Evolutionary conservation across 331 rosid genomes (phyloP).

Genomic region (Phaseolus coccineus): DNA sequence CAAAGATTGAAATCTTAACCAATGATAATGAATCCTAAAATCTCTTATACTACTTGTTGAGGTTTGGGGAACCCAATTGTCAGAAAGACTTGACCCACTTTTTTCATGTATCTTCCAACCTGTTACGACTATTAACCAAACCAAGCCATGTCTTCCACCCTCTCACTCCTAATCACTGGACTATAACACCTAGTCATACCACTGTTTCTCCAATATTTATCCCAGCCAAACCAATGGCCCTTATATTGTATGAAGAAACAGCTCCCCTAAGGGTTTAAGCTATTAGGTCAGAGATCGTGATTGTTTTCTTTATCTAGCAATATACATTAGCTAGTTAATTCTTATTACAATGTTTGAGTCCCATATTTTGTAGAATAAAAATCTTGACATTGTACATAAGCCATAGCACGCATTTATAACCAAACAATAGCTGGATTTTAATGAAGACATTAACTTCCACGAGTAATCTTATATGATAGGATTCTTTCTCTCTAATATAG

Average conservation of each 20-base stretch:
- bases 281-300: neutral
- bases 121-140: neutral
- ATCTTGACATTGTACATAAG: neutral
- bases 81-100: neutral
- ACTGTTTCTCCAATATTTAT: neutral
- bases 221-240: neutral
- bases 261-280: neutral
- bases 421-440: neutral
- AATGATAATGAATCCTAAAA: neutral
- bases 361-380: neutral
- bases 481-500: too few species aligned
- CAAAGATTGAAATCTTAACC: neutral
- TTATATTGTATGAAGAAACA: neutral
- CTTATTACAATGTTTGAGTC: neutral
- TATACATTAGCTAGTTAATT: neutral
- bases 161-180: neutral
- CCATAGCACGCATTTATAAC: constrained; percentile 2
- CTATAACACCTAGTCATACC: neutral
- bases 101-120: neutral
- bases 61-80: neutral
- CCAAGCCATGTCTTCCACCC: neutral
- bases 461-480: too few species aligned
- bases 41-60: neutral
- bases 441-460: too few species aligned
- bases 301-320: neutral